A percentile compares a stretch with the other conserved stretches of the same genome.
phyloP scores from a whole-genome alignment of 306 rosid genomes.

The Malus sylvestris region DNA sequence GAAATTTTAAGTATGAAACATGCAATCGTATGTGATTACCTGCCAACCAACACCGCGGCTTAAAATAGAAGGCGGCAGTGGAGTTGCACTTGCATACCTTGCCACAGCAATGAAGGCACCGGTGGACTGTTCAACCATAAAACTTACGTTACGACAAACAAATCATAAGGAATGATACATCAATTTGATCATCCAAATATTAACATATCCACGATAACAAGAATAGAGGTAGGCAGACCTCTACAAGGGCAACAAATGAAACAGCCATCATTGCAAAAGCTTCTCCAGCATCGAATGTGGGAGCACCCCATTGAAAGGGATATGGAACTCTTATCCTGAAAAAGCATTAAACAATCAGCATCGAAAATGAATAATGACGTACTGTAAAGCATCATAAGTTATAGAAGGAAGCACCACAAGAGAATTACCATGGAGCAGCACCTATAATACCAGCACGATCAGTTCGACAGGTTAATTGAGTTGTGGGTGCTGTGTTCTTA shows the following conservation, averaged over 20 bases:
- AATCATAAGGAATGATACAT: not conserved
- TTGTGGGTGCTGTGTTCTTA: constrained; percentile 40
- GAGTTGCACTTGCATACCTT: constrained; percentile 92
- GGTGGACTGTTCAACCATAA: constrained; percentile 58
- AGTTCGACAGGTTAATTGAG: constrained; percentile 77
- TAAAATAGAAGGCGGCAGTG: constrained; percentile 78
- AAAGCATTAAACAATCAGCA: constrained; percentile 24
- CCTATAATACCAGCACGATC: constrained; percentile 85
- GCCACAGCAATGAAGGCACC: constrained; percentile 83
- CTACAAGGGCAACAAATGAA: constrained; percentile 85
- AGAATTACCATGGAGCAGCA: constrained; percentile 76
- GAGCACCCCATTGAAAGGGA: constrained; percentile 99
- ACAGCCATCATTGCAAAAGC: constrained; percentile 98
- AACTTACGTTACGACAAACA: not conserved
- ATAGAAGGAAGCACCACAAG: not conserved
- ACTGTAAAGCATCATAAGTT: not conserved
- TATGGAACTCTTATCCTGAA: constrained; percentile 89
- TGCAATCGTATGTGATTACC: constrained; percentile 29
- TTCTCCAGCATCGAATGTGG: constrained; percentile 95
- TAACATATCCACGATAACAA: not conserved
- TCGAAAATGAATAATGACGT: constrained; percentile 39
- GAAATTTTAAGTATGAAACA: not conserved
- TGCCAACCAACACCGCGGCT: constrained; percentile 99
- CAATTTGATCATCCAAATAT: not conserved
- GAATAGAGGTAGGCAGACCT: constrained; percentile 36